Conservation (phyloP, 768 basidiomycete species). For the Rhizopogon sp. region DNA sequence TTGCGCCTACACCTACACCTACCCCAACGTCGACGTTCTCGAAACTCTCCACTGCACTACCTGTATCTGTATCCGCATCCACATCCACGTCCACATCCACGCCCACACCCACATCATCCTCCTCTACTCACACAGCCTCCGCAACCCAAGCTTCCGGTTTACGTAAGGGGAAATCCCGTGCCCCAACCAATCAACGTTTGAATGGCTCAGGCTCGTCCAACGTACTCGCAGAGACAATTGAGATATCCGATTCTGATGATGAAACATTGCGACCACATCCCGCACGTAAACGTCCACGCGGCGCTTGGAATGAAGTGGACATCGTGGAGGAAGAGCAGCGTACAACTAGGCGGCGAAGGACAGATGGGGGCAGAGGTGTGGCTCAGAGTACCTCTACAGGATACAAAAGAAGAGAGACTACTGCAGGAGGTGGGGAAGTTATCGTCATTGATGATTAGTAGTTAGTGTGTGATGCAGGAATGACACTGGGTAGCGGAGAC, state of each 20-base stretch:
- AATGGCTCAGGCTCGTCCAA: slow-evolving; percentile 9
- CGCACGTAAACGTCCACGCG: slow-evolving; percentile 30
- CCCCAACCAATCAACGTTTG: slow-evolving; percentile 3
- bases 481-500: no score
- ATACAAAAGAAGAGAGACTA: slow-evolving; percentile 6
- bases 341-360: slow-evolving; percentile 14
- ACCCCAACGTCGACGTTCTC: slow-evolving; percentile 8
- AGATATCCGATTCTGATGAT: slow-evolving; percentile 28
- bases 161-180: slow-evolving; percentile 34
- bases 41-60: no score
- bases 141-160: not conserved
- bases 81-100: not conserved
- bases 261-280: slow-evolving; percentile 9
- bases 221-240: slow-evolving; percentile 15
- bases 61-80: not conserved
- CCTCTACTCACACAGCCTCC: not conserved
- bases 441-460: slow-evolving; percentile 41
- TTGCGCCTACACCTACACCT: slow-evolving; percentile 16
- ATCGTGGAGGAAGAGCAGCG: slow-evolving; percentile 26
- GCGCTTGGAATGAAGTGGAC: slow-evolving; percentile 18
- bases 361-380: slow-evolving; percentile 11
- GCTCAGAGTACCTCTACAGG: not conserved
- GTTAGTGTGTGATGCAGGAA: no score
- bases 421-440: slow-evolving; percentile 28
- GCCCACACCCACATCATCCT: no score